Percentiles rank a stretch among this genome's conserved stretches.
Evolutionary conservation across 352 stramenopile genomes (phyloP).

Genomic region (Pythium biforme): DNA sequence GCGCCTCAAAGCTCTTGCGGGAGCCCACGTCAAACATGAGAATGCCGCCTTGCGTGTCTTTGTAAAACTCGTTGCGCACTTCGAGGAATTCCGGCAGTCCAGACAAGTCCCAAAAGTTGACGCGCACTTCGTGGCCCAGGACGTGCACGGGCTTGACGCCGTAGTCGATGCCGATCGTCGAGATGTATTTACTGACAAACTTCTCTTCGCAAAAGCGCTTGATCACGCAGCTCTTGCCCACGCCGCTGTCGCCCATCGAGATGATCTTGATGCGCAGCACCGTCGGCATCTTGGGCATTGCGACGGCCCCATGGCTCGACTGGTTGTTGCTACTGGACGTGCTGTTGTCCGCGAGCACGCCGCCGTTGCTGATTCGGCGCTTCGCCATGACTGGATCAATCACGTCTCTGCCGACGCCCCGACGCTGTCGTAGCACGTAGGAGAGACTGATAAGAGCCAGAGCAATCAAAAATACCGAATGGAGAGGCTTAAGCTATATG

Average conservation of each 20-base stretch:
- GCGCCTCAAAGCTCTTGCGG: conserved; percentile 75
- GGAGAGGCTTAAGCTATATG: no score
- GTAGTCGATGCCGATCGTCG: conserved; percentile 96
- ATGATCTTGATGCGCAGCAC: conserved; percentile 92
- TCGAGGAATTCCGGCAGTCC: conserved; percentile 93
- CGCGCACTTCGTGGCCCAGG: conserved; percentile 63
- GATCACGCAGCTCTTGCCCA: conserved; percentile 94
- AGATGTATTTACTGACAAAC: conserved; percentile 95
- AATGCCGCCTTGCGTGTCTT: conserved; percentile 84
- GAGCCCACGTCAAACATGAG: conserved; percentile 82
- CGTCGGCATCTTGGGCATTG: conserved; percentile 28
- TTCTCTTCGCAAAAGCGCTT: conserved; percentile 96
- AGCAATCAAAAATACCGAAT: no score
- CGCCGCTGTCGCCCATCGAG: conserved; percentile 87
- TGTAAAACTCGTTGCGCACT: conserved; percentile 97
- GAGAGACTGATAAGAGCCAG: no score
- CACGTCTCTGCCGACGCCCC: no score
- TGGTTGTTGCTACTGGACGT: not conserved
- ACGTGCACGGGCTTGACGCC: conserved; percentile 90
- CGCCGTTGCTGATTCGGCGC: conserved; percentile 16
- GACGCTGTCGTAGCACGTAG: no score
- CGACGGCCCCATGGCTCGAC: not conserved
- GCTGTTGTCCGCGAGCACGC: not conserved
- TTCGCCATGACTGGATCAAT: conserved; percentile 13
- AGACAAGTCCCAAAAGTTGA: conserved; percentile 96